Evolutionary conservation across 2,329 filamentous ascomycete genomes (phyloP).

Genomic region (Aspergillus sp.): DNA sequence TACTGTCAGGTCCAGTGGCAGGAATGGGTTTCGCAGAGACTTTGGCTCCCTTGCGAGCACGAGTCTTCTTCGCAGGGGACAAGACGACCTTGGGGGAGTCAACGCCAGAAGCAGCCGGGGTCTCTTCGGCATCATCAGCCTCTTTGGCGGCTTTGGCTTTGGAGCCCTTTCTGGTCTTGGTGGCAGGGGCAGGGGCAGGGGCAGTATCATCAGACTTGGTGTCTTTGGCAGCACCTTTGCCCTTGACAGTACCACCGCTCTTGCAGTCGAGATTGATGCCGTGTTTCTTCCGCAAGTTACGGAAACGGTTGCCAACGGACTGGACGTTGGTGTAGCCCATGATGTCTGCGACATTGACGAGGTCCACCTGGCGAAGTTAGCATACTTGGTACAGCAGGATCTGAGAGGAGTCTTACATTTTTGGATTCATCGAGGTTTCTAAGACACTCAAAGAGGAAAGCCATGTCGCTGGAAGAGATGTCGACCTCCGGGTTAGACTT

Average conservation of each 20-base stretch:
- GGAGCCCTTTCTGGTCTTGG: too few species aligned
- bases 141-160: too few species aligned
- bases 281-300: slow-evolving; percentile 20
- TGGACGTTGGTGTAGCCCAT: slow-evolving; percentile 23
- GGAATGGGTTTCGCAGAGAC: neutral
- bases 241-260: neutral
- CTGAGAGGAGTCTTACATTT: slow-evolving; percentile 6
- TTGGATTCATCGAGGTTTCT: slow-evolving; percentile 13
- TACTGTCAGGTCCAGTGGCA: too few species aligned
- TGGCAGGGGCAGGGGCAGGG: too few species aligned
- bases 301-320: slow-evolving; percentile 24
- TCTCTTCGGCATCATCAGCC: too few species aligned
- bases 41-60: neutral
- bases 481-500: slow-evolving; percentile 1
- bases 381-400: too few species aligned
- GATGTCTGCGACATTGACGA: slow-evolving; percentile 16
- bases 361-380: slow-evolving; percentile 18
- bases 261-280: slow-evolving; percentile 16
- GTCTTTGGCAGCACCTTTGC: neutral
- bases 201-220: neutral
- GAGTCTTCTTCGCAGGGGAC: neutral
- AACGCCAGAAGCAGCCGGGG: too few species aligned
- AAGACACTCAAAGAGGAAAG: slow-evolving; percentile 24
- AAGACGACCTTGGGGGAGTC: too few species aligned
- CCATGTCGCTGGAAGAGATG: slow-evolving; percentile 5